Evolutionary conservation across 2,329 filamentous ascomycete species (phyloP), one percentile per base, ranked within the genome.

Genomic region (Clathrospora elynae): DNA sequence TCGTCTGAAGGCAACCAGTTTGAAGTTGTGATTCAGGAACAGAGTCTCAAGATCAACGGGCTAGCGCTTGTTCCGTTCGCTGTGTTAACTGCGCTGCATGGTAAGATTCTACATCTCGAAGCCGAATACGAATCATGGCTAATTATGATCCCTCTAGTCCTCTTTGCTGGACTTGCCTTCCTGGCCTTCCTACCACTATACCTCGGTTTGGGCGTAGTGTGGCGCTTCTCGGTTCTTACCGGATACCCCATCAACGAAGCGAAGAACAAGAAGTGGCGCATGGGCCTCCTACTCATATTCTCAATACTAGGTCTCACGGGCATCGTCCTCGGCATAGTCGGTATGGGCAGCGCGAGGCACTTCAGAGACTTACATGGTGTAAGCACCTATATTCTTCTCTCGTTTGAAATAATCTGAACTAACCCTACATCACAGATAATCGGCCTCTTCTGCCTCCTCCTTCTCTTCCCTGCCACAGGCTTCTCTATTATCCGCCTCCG

Each of bases 151-250:
- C 7, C 2, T 19, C 2, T 31, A 65, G 59, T 63, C 1, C 3
- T 59, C 1, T 51, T 64, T 18, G 46, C 53, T 0, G 49, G 41
- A 11, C 29, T 66, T 3, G 54, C 54, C 2, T 66, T 66, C 34
- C 49, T 66, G 14, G 46, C 53, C n/a, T 50, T 55, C 3, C 51
- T 66, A 5, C 62, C 62, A 2, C 34, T 57, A 5, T 66, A 66
- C 23, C 42, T 66, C 20, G 51, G 55, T 6, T 33, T 60, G 0
- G 62, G 62, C 2, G 59, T 59, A 12, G 48, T 57, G 8, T 56
- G 49, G 50, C 58, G 62, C 6, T 48, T 66, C 3, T 62, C 60
- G 0, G 49, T 58, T 4, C 33, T 66, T 10, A 46, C 56, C 14
- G 53, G 55, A 6, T 49, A 59, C 10, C 61, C 62, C 3, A 32